Evolutionary conservation across 257 asterid genomes (phyloP).

Genomic region (Salvia miltiorrhiza): DNA sequence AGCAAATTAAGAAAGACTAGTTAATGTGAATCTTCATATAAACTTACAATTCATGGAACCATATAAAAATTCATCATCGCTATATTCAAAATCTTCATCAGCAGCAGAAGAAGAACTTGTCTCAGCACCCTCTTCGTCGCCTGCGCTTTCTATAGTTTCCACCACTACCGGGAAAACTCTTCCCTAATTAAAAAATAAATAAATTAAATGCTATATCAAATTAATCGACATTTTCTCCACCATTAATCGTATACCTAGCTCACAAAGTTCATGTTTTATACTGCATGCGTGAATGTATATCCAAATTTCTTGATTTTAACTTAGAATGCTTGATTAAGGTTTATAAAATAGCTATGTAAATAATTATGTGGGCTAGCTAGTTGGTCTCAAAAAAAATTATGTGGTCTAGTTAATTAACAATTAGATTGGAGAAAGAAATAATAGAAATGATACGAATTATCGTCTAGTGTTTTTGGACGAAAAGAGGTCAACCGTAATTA

Average conservation of each 20-base stretch:
- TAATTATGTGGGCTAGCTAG: too few species aligned
- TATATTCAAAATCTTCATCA: constrained; percentile 28
- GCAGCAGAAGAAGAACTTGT: constrained; percentile 22
- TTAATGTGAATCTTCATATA: not conserved
- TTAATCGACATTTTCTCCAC: not conserved
- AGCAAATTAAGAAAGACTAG: not conserved
- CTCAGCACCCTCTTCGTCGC: constrained; percentile 20
- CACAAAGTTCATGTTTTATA: not conserved
- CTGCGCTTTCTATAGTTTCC: constrained; percentile 35
- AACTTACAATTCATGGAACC: constrained; percentile 29
- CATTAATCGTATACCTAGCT: not conserved
- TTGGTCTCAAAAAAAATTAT: too few species aligned
- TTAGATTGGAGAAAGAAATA: too few species aligned
- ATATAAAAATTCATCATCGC: constrained; percentile 34
- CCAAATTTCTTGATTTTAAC: too few species aligned
- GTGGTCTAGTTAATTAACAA: too few species aligned
- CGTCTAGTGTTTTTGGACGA: too few species aligned
- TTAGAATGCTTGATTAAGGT: too few species aligned
- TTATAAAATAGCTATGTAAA: too few species aligned
- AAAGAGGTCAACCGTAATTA: too few species aligned
- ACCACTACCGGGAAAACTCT: constrained; percentile 23
- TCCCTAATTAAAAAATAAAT: constrained; percentile 21
- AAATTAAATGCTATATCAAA: not conserved
- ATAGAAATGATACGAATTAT: too few species aligned
- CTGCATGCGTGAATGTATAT: too few species aligned